phyloP scores from a whole-genome alignment of 176 grass and related monocot species.

The Carex kokanica region DNA sequence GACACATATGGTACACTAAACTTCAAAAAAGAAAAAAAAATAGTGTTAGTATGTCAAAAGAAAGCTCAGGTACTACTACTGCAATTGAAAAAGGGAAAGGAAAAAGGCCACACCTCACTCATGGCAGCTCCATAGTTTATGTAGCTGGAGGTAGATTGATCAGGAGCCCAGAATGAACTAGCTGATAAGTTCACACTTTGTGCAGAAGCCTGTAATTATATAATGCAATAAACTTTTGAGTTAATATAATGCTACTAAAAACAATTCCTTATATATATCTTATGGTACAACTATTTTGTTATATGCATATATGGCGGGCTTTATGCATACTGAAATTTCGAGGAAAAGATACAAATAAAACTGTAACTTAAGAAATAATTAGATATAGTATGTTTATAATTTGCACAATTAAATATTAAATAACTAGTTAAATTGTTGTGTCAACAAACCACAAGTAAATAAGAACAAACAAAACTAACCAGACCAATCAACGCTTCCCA shows the following conservation, averaged over 20 bases:
- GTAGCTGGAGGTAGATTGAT: conserved; percentile 36
- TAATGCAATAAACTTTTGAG: background rate
- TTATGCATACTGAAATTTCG: too few relatives aligned
- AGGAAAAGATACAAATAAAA: background rate
- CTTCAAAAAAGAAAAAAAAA: too few relatives aligned
- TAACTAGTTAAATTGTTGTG: too few relatives aligned
- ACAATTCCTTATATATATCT: background rate
- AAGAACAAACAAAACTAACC: conserved; percentile 31
- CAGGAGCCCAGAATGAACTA: conserved; percentile 50
- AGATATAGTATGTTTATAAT: background rate
- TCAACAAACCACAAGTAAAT: too few relatives aligned
- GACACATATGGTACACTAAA: too few relatives aligned
- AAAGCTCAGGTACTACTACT: background rate
- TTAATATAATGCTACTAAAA: background rate
- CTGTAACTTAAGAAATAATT: background rate
- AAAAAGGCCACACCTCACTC: conserved; percentile 49
- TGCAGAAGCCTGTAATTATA: conserved; percentile 39
- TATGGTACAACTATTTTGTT: background rate
- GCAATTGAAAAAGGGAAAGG: background rate
- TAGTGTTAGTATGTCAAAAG: background rate
- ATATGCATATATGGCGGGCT: too few relatives aligned
- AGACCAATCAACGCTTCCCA: conserved; percentile 58
- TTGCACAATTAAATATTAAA: background rate
- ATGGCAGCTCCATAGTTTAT: conserved; percentile 75
- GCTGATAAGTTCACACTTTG: conserved; percentile 54